Evolutionary conservation across 768 basidiomycete genomes (phyloP).

Genomic region (Trametes punicea): DNA sequence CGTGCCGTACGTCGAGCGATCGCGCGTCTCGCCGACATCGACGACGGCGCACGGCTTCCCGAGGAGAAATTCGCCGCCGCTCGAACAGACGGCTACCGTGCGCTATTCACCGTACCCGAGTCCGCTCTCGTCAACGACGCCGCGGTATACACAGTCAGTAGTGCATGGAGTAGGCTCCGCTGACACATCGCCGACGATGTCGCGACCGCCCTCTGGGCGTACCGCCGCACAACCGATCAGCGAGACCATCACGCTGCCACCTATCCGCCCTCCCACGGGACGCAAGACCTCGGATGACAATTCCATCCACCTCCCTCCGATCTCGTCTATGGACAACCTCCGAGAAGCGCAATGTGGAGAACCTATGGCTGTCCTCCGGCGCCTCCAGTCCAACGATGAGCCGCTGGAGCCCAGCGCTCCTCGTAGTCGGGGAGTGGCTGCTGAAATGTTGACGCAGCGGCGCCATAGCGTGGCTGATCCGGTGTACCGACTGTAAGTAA

Average conservation of each 20-base stretch:
- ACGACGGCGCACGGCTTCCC: constrained; percentile 23
- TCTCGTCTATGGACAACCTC: constrained; percentile 55
- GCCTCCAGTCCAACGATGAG: constrained; percentile 58
- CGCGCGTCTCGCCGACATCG: constrained; percentile 16
- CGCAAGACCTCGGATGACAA: constrained; percentile 4
- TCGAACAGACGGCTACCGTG: constrained; percentile 26
- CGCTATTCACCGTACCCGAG: constrained; percentile 47
- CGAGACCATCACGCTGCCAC: constrained; percentile 38
- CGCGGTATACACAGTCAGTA: constrained; percentile 27
- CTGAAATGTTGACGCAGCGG: constrained; percentile 9
- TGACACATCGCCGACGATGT: constrained; percentile 35
- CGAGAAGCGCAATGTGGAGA: constrained; percentile 50
- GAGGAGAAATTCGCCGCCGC: constrained; percentile 32
- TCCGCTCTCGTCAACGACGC: constrained; percentile 21
- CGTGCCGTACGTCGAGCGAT: constrained; percentile 25
- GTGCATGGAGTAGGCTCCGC: constrained; percentile 29
- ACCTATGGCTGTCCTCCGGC: constrained; percentile 62
- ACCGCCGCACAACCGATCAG: constrained; percentile 22
- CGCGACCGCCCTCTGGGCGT: constrained; percentile 24
- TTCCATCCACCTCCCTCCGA: constrained; percentile 28
- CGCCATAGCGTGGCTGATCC: constrained; percentile 16
- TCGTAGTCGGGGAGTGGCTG: constrained; percentile 2
- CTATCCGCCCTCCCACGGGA: constrained; percentile 36
- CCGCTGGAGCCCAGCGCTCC: not conserved
- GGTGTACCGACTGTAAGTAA: constrained; percentile 2